Evolutionary conservation across 176 grass and related monocot genomes (phyloP), one percentile per base, ranked within the genome.

Genomic region (Triticum dicoccoides): DNA sequence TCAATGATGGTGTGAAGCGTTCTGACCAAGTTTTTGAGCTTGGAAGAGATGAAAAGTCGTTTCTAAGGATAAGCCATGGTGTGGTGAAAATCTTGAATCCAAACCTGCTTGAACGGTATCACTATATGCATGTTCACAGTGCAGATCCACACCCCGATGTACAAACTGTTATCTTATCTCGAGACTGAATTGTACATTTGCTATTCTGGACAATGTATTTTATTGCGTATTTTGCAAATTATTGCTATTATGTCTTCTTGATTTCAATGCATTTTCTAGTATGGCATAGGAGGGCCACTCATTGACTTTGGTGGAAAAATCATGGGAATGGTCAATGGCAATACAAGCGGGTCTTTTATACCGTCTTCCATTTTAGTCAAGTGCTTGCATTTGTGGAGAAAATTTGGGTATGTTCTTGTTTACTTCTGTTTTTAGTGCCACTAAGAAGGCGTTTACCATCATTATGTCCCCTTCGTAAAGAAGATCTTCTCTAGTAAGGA

Each of bases 281-380:
- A 39, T 74, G 23, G 17, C 23, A 45, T 1, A 0, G 82, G 69
- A 42, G 82, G 37, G 37, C 82, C 69, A 20, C 23, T 74, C 17
- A 63, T 84, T 84, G 37, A 74, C 37, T 30, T 84, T 39, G 15
- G 61, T 11, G 69, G 23, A 61, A 61, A 73, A 38, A 6, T 73
- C 5, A 3, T 44, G 51, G 68, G 81, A 20, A 73, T 83, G 52
- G 15, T 29, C 23, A 73, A 11, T 10, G 3, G 56, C 17, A 21
- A 2, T 12, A 20, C 2, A 9, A 30, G 3, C 8, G 34, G 81
- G 0, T 81, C 9, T 7, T 73, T 44, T 83, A 25, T 62, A 61
- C 81, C 81, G 23, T 38, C 80, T 82, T 34, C n/a, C 10, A 42
- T 83, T 42, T 59, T 61, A 73, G 13, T 83, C 8, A 61, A 61